A percentile compares a stretch with the other conserved stretches of the same genome.
Evolutionary conservation across 2,329 filamentous ascomycete genomes (phyloP).

Genomic region (Fusarium bulbicola): DNA sequence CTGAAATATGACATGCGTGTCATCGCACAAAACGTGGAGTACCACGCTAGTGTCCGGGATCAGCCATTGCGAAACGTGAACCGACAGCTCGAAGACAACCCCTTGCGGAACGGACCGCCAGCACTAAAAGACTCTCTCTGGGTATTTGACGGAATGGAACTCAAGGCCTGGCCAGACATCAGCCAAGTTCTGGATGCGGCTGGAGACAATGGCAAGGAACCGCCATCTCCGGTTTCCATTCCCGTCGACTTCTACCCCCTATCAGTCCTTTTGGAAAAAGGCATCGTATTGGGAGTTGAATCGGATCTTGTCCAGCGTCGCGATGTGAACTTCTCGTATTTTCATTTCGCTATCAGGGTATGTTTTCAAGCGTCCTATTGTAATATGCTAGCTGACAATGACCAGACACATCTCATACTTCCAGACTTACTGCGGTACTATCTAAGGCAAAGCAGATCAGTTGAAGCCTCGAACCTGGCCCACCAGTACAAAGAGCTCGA

Average conservation of each 20-base stretch:
- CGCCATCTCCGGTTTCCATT: conserved; percentile 79
- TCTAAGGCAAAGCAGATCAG: conserved; percentile 77
- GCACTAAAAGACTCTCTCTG: conserved; percentile 86
- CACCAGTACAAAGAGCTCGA: conserved; percentile 86
- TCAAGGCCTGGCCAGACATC: conserved; percentile 90
- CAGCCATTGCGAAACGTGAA: conserved; percentile 62
- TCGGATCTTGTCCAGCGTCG: conserved; percentile 92
- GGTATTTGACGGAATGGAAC: conserved; percentile 88
- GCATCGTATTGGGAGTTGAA: conserved; percentile 89
- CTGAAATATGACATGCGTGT: conserved; percentile 99
- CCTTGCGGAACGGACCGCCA: conserved; percentile 47
- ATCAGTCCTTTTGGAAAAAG: conserved; percentile 87
- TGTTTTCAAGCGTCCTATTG: conserved; percentile 45
- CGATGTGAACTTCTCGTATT: conserved; percentile 89
- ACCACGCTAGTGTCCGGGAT: conserved; percentile 91
- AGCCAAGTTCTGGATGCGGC: conserved; percentile 81
- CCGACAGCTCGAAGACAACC: conserved; percentile 37
- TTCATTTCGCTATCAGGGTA: conserved; percentile 88
- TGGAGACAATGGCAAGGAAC: conserved; percentile 71
- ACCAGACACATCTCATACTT: conserved; percentile 88
- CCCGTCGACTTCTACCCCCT: conserved; percentile 95
- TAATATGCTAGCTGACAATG: conserved; percentile 1
- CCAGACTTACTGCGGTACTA: conserved; percentile 86
- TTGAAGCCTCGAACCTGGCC: conserved; percentile 82
- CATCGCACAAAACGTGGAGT: conserved; percentile 95